These are phyloP conservation scores for Phytophthora multivora DNA, from an alignment of 352 stramenopile genomes.

Conservation along the genomic window DNA sequence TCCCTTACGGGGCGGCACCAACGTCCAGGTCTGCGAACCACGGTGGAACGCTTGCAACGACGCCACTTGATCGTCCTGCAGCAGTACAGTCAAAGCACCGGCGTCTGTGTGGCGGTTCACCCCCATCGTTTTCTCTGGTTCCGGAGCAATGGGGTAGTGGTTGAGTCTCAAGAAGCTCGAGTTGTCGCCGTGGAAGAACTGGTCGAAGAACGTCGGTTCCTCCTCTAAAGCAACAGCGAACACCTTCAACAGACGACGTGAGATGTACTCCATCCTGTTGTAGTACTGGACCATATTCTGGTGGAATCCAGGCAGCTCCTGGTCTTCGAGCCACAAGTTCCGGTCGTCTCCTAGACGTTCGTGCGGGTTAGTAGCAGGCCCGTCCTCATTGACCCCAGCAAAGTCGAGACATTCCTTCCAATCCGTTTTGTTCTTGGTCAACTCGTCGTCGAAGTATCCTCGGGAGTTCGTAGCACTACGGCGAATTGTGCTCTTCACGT, in stretches of 20 bases:
- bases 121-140: slow-evolving; percentile 49
- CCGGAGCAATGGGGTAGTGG: slow-evolving; percentile 80
- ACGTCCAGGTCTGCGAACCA: slow-evolving; percentile 46
- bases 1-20: slow-evolving; percentile 46
- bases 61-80: slow-evolving; percentile 62
- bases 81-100: slow-evolving; percentile 57
- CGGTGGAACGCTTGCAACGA: slow-evolving; percentile 61
- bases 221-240: slow-evolving; percentile 58
- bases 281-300: slow-evolving; percentile 45
- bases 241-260: slow-evolving; percentile 54
- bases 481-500: slow-evolving; percentile 58
- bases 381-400: slow-evolving; percentile 37
- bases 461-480: slow-evolving; percentile 85
- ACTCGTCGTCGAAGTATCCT: slow-evolving; percentile 94
- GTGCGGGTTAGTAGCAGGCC: slow-evolving; percentile 41
- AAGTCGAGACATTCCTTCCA: slow-evolving; percentile 92
- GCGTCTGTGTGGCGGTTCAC: slow-evolving; percentile 68
- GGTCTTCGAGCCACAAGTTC: slow-evolving; percentile 81
- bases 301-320: slow-evolving; percentile 60
- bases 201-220: slow-evolving; percentile 51
- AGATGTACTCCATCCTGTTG: slow-evolving; percentile 56
- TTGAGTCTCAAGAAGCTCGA: slow-evolving; percentile 93
- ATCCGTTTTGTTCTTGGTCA: slow-evolving; percentile 94
- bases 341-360: slow-evolving; percentile 85
- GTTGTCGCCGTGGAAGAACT: slow-evolving; percentile 73